Evolutionary conservation across 2,329 filamentous ascomycete species (phyloP).

Genomic region (Talaromyces sp.): DNA sequence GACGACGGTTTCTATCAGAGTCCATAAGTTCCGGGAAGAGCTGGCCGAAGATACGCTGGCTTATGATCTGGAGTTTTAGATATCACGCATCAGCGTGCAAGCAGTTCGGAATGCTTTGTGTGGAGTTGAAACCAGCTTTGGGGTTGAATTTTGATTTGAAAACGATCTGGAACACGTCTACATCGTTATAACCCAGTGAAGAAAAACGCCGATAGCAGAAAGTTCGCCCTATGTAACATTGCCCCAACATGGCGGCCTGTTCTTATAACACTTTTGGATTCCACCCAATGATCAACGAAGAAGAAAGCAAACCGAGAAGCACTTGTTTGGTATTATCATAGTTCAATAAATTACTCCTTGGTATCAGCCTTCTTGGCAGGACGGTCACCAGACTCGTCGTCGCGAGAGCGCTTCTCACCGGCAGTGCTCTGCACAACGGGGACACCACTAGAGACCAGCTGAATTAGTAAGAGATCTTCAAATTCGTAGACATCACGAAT

Average conservation of each 20-base stretch:
- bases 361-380: conserved; percentile 54
- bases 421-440: conserved; percentile 46
- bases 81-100: too few relatives aligned
- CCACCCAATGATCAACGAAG: conserved; percentile 21
- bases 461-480: conserved; percentile 5
- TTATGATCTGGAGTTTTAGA: conserved; percentile 45
- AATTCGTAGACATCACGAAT: neutral
- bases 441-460: conserved; percentile 40
- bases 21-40: conserved; percentile 44
- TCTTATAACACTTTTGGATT: conserved; percentile 28
- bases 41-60: conserved; percentile 47
- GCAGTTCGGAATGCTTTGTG: too few relatives aligned
- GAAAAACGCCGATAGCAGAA: conserved; percentile 23
- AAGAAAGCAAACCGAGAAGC: conserved; percentile 14
- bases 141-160: neutral
- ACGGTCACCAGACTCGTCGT: conserved; percentile 44
- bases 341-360: conserved; percentile 38
- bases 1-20: conserved; percentile 28
- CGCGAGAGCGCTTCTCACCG: conserved; percentile 48
- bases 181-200: conserved; percentile 14
- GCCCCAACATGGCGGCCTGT: conserved; percentile 20
- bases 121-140: too few relatives aligned
- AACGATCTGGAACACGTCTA: conserved; percentile 1
- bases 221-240: conserved; percentile 21
- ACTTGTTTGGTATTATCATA: neutral